Base-by-base conservation (phyloP, 164 flowering plant genomes). In the Malania oleifera region DNA sequence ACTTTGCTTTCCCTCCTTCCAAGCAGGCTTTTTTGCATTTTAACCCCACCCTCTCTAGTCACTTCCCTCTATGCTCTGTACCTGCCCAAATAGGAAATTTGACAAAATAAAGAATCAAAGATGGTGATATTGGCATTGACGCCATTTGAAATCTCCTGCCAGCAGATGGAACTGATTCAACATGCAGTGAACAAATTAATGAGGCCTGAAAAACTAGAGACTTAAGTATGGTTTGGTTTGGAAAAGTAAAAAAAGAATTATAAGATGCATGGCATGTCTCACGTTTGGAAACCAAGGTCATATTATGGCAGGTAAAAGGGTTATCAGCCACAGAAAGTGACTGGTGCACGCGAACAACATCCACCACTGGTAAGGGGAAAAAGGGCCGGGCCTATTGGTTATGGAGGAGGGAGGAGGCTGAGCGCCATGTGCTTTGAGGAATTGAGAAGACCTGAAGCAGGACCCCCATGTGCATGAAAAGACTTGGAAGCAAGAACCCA, bases 1-100 rank as follows among this genome's bases (percentile, higher is more conserved):
- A 56, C 63, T 66, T 37, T 17, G 63, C 63, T 66, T 67, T 66
- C 52, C 59, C 56, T 55, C 54, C 52, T 41, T 58, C 23, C 63
- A 45, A 52, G 26, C 46, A 40, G n/a, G n/a, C n/a, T n/a, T n/a
- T 25, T 54, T 56, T 46, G 49, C 44, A 38, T 67, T 60, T 43
- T 18, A 66, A 65, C 69, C 67, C 37, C 53, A 60, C 45, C 17
- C 34, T 41, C n/a, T n/a, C n/a, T n/a, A n/a, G n/a, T n/a, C 61
- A 60, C 46, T 54, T 54, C 49, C 44, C 24, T 56, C 9, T 54
- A n/a, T n/a, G n/a, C n/a, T n/a, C n/a, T 24, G 35, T 23, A 66
- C 63, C 72, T 39, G 52, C 52, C 54, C 56, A 25, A 48, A 19
- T 53, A 41, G n/a, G n/a, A n/a, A n/a, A n/a, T n/a, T n/a, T n/a